Evolutionary conservation across 257 asterid species (phyloP).

Genomic region (Paulownia fortunei): DNA sequence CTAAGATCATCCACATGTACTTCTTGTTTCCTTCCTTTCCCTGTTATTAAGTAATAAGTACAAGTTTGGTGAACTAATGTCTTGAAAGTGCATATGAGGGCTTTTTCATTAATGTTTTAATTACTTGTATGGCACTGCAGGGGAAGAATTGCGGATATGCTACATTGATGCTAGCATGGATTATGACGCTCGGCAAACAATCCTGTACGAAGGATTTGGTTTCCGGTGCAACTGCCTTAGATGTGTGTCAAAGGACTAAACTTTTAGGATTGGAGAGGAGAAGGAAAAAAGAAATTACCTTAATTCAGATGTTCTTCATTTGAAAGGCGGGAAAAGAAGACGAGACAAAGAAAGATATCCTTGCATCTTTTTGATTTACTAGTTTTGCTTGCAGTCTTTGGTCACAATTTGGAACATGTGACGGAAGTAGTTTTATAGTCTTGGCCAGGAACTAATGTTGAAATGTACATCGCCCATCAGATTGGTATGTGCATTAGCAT

Average conservation of each 20-base stretch:
- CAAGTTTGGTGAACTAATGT: not conserved
- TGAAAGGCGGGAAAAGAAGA: not conserved
- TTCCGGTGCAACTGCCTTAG: slow-evolving; percentile 77
- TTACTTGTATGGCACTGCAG: slow-evolving; percentile 45
- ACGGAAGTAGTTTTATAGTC: not conserved
- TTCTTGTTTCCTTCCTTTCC: not conserved
- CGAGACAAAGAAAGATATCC: too few species aligned
- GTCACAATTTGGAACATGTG: not conserved
- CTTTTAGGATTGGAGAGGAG: not conserved
- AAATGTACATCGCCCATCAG: not conserved
- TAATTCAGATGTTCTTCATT: not conserved
- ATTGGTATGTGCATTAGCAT: not conserved
- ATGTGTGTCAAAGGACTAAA: slow-evolving; percentile 67
- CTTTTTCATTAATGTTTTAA: not conserved
- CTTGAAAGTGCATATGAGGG: slow-evolving; percentile 2
- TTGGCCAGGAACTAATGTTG: not conserved
- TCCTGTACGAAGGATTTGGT: slow-evolving; percentile 75
- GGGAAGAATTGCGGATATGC: slow-evolving; percentile 85
- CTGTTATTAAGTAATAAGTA: not conserved
- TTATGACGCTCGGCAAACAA: slow-evolving; percentile 63
- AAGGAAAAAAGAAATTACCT: not conserved
- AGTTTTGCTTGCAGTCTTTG: not conserved
- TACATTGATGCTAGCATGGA: slow-evolving; percentile 89
- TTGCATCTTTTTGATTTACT: not conserved
- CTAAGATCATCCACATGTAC: not conserved